Conservation (phyloP, 257 asterid species). For the Salvia splendens region DNA sequence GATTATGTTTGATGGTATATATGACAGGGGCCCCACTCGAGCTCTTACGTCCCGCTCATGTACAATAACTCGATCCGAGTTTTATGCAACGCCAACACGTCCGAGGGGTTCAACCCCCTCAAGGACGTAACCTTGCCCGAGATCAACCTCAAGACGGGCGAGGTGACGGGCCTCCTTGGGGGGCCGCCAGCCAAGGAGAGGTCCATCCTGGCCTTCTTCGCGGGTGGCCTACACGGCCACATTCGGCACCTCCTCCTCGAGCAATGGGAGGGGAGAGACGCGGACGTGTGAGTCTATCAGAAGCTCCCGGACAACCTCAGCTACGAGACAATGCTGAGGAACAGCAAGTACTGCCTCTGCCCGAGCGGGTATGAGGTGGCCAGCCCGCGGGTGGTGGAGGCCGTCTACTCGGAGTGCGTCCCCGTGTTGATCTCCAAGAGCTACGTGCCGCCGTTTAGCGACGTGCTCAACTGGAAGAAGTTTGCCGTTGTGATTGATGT, state of each 20-base stretch:
- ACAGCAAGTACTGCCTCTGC: conserved; percentile 59
- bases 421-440: conserved; percentile 56
- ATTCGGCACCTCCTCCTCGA: conserved; percentile 57
- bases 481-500: conserved; percentile 46
- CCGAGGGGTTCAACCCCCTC: conserved; percentile 77
- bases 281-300: conserved; percentile 43
- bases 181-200: conserved; percentile 67
- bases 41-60: conserved; percentile 55
- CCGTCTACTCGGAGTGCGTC: conserved; percentile 65
- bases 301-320: conserved; percentile 38
- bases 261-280: conserved; percentile 69
- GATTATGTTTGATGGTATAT: too few species aligned
- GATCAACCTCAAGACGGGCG: conserved; percentile 70
- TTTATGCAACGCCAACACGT: conserved; percentile 79
- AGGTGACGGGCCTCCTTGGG: conserved; percentile 61
- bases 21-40: conserved; percentile 58
- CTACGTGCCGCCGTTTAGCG: conserved; percentile 58
- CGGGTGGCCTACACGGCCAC: conserved; percentile 73
- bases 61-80: conserved; percentile 77
- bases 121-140: conserved; percentile 76
- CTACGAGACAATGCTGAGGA: conserved; percentile 45
- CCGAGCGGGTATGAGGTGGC: conserved; percentile 82
- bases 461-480: conserved; percentile 56
- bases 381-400: conserved; percentile 72
- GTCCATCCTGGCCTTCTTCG: conserved; percentile 75